A percentile compares a stretch with the other conserved stretches of the same genome.
These are phyloP conservation scores for Cercospora sp. DNA, from an alignment of 2,329 filamentous ascomycete genomes.

Conservation along the genomic window DNA sequence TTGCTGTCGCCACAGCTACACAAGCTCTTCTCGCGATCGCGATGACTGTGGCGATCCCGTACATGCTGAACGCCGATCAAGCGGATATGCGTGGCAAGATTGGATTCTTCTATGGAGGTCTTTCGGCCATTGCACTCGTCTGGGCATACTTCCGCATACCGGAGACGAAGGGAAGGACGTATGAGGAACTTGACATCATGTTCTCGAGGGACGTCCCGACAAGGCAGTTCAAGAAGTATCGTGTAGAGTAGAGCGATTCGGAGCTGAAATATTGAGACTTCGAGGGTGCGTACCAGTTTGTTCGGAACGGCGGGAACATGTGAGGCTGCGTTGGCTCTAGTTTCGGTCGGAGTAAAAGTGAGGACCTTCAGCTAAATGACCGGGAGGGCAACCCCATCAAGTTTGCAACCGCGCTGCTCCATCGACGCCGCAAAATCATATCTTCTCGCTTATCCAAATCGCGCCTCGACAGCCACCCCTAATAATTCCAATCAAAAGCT, in stretches of 20 bases:
- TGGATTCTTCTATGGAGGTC: slow-evolving; percentile 46
- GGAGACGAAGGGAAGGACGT: slow-evolving; percentile 46
- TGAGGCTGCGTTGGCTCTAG: not conserved
- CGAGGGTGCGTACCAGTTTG: not conserved
- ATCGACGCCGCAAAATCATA: slow-evolving; percentile 45
- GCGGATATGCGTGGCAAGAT: slow-evolving; percentile 45
- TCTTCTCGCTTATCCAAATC: slow-evolving; percentile 84
- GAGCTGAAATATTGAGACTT: not conserved
- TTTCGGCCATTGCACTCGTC: slow-evolving; percentile 38
- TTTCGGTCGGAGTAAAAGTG: not conserved
- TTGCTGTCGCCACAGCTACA: slow-evolving; percentile 43
- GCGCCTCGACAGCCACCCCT: slow-evolving; percentile 86
- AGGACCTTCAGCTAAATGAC: not conserved
- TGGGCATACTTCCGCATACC: slow-evolving; percentile 45
- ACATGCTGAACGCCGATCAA: slow-evolving; percentile 47
- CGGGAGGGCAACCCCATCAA: not conserved
- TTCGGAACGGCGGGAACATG: not conserved
- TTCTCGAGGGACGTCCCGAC: slow-evolving; percentile 42
- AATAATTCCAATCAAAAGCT: slow-evolving; percentile 83
- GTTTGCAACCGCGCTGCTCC: not conserved
- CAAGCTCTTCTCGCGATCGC: slow-evolving; percentile 45
- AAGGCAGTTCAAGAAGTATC: slow-evolving; percentile 39
- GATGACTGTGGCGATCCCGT: slow-evolving; percentile 43
- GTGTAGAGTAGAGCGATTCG: slow-evolving; percentile 26
- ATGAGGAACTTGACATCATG: slow-evolving; percentile 48